Evolutionary conservation across 495 filamentous ascomycete genomes (phyloP), one percentile per base, ranked within the genome.

Genomic region (Aspergillus indologenus): DNA sequence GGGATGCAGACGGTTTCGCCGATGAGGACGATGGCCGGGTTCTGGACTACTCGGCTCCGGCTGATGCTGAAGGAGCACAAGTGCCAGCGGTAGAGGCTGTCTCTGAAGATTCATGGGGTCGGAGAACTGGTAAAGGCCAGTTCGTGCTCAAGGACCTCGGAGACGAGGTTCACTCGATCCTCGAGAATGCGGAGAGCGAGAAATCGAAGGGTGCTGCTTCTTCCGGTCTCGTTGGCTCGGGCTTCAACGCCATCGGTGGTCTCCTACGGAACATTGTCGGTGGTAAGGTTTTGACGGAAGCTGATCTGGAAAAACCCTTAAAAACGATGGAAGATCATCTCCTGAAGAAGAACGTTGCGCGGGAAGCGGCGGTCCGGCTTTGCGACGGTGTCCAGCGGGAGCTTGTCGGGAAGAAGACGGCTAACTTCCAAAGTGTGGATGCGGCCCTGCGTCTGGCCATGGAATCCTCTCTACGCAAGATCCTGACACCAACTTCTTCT

Each of bases 261-360:
- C 85, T 98, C 42, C 94, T 98, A 78, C 85, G 90, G 57, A 96
- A 96, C 67, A 87, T 98, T 51, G 87, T 98, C 6, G 94, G 94
- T 46, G 94, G 95, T 20, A 96, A 96, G 75, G 87, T 87, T 5
- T 73, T 98, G 65, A 95, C 91, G 0, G 89, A 91, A 64, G 79
- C 87, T 44, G 92, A 97, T 63, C 77, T 98, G 19, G 87, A 90
- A 49, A 96, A 95, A 71, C 88, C 94, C 8, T 84, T 98, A 76
- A 91, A 91, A 69, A 89, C 86, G 6, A 98, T 98, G 94, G 90
- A 96, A 61, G 91, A 96, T 54, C 95, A 98, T 74, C 81, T 98
- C 5, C 71, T 97, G 47, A 88, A 87, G 72, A 98, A 98, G 80
- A 98, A 98, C 65, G 92, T 98, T 47, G 95, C 94, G 8, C 87